These are phyloP conservation scores for Acephala macrosclerotiorum DNA, from an alignment of 2,329 filamentous ascomycete genomes.

Conservation along the genomic window DNA sequence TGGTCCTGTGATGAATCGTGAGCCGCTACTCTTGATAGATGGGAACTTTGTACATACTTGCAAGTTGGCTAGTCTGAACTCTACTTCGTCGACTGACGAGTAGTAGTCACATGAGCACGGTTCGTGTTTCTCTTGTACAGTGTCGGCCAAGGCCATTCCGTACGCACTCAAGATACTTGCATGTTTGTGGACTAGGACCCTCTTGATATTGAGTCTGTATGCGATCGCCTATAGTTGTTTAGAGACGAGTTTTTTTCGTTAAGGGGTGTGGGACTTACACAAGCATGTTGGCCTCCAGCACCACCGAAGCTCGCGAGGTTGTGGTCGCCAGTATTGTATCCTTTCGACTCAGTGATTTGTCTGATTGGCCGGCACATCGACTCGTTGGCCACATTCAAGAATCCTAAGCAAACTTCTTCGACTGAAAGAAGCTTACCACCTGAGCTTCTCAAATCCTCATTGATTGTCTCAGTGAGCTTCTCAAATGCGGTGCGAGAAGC, in stretches of 20 bases:
- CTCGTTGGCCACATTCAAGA: conserved; percentile 90
- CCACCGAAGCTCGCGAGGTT: conserved; percentile 90
- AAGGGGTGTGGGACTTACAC: conserved; percentile 44
- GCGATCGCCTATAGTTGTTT: conserved; percentile 64
- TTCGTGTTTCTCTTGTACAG: conserved; percentile 88
- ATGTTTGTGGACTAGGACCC: conserved; percentile 85
- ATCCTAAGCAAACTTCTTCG: conserved; percentile 62
- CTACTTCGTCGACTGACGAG: conserved; percentile 18
- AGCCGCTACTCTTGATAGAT: background rate
- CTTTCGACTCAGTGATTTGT: conserved; percentile 88
- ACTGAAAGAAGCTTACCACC: conserved; percentile 68
- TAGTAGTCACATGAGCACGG: conserved; percentile 48
- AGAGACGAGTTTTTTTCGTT: background rate
- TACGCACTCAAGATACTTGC: conserved; percentile 90
- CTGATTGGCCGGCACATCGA: conserved; percentile 90
- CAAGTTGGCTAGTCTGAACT: conserved; percentile 16
- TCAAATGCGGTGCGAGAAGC: conserved; percentile 78
- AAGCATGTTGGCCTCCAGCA: conserved; percentile 88
- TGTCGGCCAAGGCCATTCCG: conserved; percentile 90
- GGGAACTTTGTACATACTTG: background rate
- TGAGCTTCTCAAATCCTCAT: conserved; percentile 64
- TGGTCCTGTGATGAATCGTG: conserved; percentile 60
- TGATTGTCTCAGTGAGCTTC: conserved; percentile 78
- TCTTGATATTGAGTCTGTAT: conserved; percentile 81
- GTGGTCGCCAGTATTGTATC: conserved; percentile 87